Evolutionary conservation across 108 stramenopile genomes (phyloP), one percentile per base, ranked within the genome.

Genomic region (Discostella stelligeroides): DNA sequence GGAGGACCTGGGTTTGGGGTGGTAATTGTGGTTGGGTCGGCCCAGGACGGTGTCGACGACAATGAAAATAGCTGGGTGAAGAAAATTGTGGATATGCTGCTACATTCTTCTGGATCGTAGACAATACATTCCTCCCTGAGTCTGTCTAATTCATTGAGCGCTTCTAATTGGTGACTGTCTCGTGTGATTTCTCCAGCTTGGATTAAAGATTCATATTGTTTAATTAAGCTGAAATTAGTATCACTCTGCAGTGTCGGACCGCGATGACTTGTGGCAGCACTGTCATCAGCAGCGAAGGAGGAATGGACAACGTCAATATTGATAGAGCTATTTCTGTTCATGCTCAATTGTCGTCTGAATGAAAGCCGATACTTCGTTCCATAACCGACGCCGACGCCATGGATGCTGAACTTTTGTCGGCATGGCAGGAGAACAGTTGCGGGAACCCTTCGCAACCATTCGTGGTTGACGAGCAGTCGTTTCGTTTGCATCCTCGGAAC

Each of bases 81-180:
- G 38, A n/a, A n/a, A n/a, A 18, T 42, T 39, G 30, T 27, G 12
- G 9, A 7, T 50, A 17, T 7, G 56, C 34, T 28, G 13, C 15
- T 13, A n/a, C n/a, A n/a, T 10, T 14, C n/a, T 34, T 59, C 24
- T 45, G 10, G 42, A 25, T 73, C 41, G 41, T 37, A 49, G 34
- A 6, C 46, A 8, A 37, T 23, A 34, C 23, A 29, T 62, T 20
- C 34, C 10, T 38, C 37, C 45, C 46, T 28, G 42, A 93, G 47
- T 40, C 89, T 83, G 63, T 93, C 86, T 57, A 93, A 64, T 79
- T 86, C 88, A 29, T 46, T 18, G 4, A 87, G 68, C 3, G 88
- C 89, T 20, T 47, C 49, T 18, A 85, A 50, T 79, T 93, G 92
- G 64, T 93, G 88, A 5, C 67, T 63, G 79, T 93, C 92, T 6